Evolutionary conservation across 2,329 filamentous ascomycete genomes (phyloP), one percentile per base, ranked within the genome.

Genomic region (Zymoseptoria brevis): DNA sequence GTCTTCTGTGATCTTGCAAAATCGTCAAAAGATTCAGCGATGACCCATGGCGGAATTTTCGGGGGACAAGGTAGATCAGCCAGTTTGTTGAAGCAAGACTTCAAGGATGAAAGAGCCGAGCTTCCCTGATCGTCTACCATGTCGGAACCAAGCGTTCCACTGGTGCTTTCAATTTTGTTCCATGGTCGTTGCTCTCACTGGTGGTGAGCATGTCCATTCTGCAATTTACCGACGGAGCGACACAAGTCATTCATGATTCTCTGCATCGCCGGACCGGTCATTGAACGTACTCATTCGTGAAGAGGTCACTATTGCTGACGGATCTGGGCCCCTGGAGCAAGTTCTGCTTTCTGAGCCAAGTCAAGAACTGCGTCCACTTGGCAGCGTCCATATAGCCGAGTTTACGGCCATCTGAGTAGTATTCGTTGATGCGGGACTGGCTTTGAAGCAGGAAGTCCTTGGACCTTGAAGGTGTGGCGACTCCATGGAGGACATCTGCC

Each of bases 381-480:
- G 16, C 48, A 1, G 26, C 16, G 4, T 62, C 62, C 62, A 64
- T 64, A 49, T 26, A 57, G 16, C 62, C 62, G 9, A 57, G 55
- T 30, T 26, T 22, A 4, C 57, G 35, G 8, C 62, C 69, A 45
- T 67, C 68, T 6, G 57, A 60, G 52, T 71, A 72, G 59, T 62
- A 71, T 8, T 62, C 54, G 55, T 71, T 72, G 62, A 71, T 68
- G 24, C 59, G 59, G 52, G 60, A 49, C 58, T 72, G 70, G 55
- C 69, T 71, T 53, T 58, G 61, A 16, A 50, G 51, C 53, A 72
- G 60, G 57, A 72, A 71, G 19, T 66, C 63, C 41, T 62, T 56
- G 8, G 62, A 64, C 22, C 64, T 60, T 52, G 56, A 57, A 11
- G 69, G 69, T 19, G 53, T 35, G 22, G 62, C 66, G 41, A 66